These are phyloP conservation scores for Pugionium dolabratum DNA, from an alignment of 345 rosid genomes.

Conservation along the genomic window DNA sequence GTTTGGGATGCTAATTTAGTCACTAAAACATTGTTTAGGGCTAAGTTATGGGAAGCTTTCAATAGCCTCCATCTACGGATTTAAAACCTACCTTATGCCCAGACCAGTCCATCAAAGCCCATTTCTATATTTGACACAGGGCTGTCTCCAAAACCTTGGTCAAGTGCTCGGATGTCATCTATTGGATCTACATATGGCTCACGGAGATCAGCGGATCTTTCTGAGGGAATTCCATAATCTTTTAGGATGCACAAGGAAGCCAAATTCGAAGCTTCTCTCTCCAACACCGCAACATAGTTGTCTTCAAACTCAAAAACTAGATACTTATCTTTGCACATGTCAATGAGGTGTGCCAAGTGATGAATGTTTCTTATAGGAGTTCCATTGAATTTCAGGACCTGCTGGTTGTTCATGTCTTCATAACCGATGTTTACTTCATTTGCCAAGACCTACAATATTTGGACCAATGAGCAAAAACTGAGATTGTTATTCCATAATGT, in stretches of 20 bases:
- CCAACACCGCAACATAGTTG: conserved; percentile 79
- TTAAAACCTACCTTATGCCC: conserved; percentile 52
- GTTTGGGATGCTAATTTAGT: no score
- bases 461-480: conserved; percentile 6
- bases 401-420: conserved; percentile 96
- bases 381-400: conserved; percentile 88
- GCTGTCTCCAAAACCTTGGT: conserved; percentile 57
- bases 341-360: conserved; percentile 85
- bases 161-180: conserved; percentile 47
- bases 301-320: conserved; percentile 89
- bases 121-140: conserved; percentile 78
- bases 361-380: conserved; percentile 71
- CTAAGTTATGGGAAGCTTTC: conserved; percentile 20
- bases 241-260: conserved; percentile 67
- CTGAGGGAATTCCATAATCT: conserved; percentile 87
- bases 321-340: conserved; percentile 74
- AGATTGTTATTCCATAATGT: conserved; percentile 19
- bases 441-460: conserved; percentile 67
- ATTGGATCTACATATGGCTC: conserved; percentile 65
- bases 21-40: no score
- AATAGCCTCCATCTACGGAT: conserved; percentile 14
- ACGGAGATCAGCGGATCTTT: conserved; percentile 77
- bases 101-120: conserved; percentile 63
- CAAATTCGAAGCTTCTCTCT: conserved; percentile 65
- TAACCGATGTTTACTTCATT: conserved; percentile 91